A percentile compares a stretch with the other conserved stretches of the same genome.
phyloP scores from a whole-genome alignment of 331 rosid species.

The Pyrus hybrid region DNA sequence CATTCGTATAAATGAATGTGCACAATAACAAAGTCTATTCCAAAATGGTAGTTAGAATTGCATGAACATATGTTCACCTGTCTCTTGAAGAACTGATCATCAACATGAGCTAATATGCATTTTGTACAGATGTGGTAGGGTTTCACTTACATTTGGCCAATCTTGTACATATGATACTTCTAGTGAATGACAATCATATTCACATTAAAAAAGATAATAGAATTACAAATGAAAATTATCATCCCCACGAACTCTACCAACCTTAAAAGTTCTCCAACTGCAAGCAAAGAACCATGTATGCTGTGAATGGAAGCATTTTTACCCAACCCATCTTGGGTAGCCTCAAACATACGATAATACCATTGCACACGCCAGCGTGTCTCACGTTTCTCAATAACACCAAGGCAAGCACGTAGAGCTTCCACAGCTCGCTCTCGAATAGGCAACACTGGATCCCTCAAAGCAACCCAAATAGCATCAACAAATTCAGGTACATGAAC shows the following conservation, averaged over 20 bases:
- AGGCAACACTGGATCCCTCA: conserved; percentile 80
- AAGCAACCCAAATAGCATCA: conserved; percentile 98
- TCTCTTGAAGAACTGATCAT: not conserved
- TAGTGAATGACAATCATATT: not conserved
- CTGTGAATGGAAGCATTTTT: conserved; percentile 94
- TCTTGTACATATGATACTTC: not conserved
- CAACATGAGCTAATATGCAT: not conserved
- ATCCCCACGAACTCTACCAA: conserved; percentile 17
- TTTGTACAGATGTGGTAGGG: not conserved
- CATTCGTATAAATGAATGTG: not conserved
- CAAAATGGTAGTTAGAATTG: not conserved
- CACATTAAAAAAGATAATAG: not conserved
- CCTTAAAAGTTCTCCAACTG: conserved; percentile 99
- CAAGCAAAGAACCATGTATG: conserved; percentile 96
- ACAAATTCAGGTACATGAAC: conserved; percentile 96
- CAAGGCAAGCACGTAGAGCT: conserved; percentile 96
- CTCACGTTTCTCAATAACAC: conserved; percentile 92
- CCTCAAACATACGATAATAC: conserved; percentile 98
- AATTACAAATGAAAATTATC: not conserved
- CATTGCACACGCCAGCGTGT: conserved; percentile 99
- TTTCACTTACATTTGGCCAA: not conserved
- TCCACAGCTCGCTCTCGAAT: conserved; percentile 98
- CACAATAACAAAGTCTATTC: not conserved
- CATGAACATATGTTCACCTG: not conserved
- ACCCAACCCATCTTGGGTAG: conserved; percentile 93